phyloP scores from a whole-genome alignment of 1,284 basidiomycete genomes.

The Athelia sp. region DNA sequence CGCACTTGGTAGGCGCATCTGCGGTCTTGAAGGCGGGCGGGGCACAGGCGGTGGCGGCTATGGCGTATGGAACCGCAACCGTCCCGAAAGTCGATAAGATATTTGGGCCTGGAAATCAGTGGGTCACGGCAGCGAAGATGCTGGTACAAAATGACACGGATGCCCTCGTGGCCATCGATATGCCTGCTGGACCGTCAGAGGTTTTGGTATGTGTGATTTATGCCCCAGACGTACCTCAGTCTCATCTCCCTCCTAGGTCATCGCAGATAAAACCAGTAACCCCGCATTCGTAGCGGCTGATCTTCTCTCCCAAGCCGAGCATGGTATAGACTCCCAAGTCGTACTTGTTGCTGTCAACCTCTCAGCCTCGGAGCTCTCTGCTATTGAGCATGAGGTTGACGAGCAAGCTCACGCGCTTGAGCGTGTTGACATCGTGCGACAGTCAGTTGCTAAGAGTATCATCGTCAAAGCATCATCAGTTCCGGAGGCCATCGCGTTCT shows the following conservation, averaged over 20 bases:
- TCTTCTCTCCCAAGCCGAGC: slow-evolving; percentile 95
- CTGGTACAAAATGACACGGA: slow-evolving; percentile 98
- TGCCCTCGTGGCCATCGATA: slow-evolving; percentile 95
- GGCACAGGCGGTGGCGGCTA: slow-evolving; percentile 94
- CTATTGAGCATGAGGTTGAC: slow-evolving; percentile 86
- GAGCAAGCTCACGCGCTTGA: slow-evolving; percentile 83
- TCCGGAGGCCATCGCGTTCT: slow-evolving; percentile 82
- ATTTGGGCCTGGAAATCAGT: slow-evolving; percentile 98
- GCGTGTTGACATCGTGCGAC: slow-evolving; percentile 85
- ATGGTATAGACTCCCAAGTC: slow-evolving; percentile 97
- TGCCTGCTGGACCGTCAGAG: slow-evolving; percentile 98
- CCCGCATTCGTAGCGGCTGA: slow-evolving; percentile 95
- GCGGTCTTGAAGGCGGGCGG: slow-evolving; percentile 92
- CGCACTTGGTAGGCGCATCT: slow-evolving; percentile 81
- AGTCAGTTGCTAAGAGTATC: slow-evolving; percentile 90
- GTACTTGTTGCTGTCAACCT: slow-evolving; percentile 85
- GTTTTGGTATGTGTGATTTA: slow-evolving; percentile 65
- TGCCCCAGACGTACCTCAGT: neutral
- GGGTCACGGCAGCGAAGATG: slow-evolving; percentile 99
- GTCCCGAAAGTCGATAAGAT: slow-evolving; percentile 99
- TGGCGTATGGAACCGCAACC: slow-evolving; percentile 94
- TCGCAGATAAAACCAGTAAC: slow-evolving; percentile 85
- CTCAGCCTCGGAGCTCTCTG: slow-evolving; percentile 52
- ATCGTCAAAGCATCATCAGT: slow-evolving; percentile 73
- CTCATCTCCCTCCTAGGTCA: slow-evolving; percentile 55